Evolutionary conservation across 2,329 filamentous ascomycete species (phyloP).

Genomic region (Teratosphaeriaceae sp.): DNA sequence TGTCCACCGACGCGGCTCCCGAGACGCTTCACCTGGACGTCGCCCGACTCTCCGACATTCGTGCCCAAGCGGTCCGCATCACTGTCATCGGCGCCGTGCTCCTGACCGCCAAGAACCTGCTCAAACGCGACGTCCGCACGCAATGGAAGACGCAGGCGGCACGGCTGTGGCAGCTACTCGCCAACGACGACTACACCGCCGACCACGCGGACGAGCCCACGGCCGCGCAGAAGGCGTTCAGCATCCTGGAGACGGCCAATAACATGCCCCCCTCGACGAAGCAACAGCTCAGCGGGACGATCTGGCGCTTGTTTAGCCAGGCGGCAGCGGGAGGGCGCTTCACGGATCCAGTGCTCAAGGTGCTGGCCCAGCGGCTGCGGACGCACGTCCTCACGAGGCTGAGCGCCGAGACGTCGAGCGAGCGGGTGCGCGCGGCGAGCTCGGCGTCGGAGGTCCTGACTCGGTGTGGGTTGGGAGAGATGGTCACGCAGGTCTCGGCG

Average conservation of each 20-base stretch:
- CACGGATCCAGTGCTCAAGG: slow-evolving; percentile 56
- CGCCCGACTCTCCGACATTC: slow-evolving; percentile 54
- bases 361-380: slow-evolving; percentile 61
- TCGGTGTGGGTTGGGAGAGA: slow-evolving; percentile 64
- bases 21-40: slow-evolving; percentile 68
- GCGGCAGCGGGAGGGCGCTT: slow-evolving; percentile 39
- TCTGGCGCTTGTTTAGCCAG: slow-evolving; percentile 46
- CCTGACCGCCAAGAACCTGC: slow-evolving; percentile 72
- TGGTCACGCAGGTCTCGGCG: slow-evolving; percentile 60
- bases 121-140: slow-evolving; percentile 71
- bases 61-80: slow-evolving; percentile 55
- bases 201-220: slow-evolving; percentile 10
- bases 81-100: slow-evolving; percentile 68
- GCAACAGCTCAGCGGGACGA: slow-evolving; percentile 36
- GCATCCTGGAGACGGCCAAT: slow-evolving; percentile 43
- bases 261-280: slow-evolving; percentile 44
- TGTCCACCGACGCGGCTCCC: slow-evolving; percentile 51
- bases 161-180: slow-evolving; percentile 64
- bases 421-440: slow-evolving; percentile 63
- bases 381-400: slow-evolving; percentile 60
- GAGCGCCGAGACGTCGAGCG: slow-evolving; percentile 58
- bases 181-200: slow-evolving; percentile 45
- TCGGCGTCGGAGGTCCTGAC: slow-evolving; percentile 64
- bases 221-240: slow-evolving; percentile 37
- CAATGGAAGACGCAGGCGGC: slow-evolving; percentile 70